These are phyloP conservation scores for Microdochium trichocladiopsis DNA, from an alignment of 2,329 filamentous ascomycete species.

Conservation along the genomic window DNA sequence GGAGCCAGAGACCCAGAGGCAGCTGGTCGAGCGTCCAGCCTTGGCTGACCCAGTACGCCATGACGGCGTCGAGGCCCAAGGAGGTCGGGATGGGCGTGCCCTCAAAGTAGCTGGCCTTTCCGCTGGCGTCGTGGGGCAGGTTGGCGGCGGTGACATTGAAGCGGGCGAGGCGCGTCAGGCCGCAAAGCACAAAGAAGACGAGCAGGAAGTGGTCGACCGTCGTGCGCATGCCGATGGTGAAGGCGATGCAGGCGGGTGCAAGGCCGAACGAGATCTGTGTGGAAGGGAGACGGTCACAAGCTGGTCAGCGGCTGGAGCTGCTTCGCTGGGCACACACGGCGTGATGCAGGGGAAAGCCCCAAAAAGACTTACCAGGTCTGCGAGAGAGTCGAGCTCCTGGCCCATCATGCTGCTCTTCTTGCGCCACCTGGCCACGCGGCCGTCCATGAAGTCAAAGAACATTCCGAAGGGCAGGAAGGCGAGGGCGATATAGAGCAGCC, in stretches of 20 bases:
- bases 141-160: conserved; percentile 94
- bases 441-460: conserved; percentile 98
- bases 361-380: conserved; percentile 67
- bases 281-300: neutral
- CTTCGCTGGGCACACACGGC: too few relatives aligned
- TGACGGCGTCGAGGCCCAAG: conserved; percentile 69
- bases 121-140: conserved; percentile 83
- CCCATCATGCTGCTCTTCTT: conserved; percentile 98
- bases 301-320: neutral
- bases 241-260: conserved; percentile 78
- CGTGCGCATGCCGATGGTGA: conserved; percentile 83
- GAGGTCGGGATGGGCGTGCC: conserved; percentile 94
- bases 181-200: conserved; percentile 88
- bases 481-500: conserved; percentile 75
- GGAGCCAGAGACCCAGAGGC: conserved; percentile 65
- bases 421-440: conserved; percentile 92
- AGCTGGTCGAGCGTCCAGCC: conserved; percentile 73
- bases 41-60: conserved; percentile 83
- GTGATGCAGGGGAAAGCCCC: too few relatives aligned
- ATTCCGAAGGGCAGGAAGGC: conserved; percentile 85
- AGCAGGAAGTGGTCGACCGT: conserved; percentile 72
- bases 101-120: conserved; percentile 94
- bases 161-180: conserved; percentile 84
- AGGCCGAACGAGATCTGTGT: conserved; percentile 88
- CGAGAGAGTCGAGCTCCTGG: conserved; percentile 91